Evolutionary conservation across 208 protist species (phyloP).

Genomic region (Trypanosoma cruzi): DNA sequence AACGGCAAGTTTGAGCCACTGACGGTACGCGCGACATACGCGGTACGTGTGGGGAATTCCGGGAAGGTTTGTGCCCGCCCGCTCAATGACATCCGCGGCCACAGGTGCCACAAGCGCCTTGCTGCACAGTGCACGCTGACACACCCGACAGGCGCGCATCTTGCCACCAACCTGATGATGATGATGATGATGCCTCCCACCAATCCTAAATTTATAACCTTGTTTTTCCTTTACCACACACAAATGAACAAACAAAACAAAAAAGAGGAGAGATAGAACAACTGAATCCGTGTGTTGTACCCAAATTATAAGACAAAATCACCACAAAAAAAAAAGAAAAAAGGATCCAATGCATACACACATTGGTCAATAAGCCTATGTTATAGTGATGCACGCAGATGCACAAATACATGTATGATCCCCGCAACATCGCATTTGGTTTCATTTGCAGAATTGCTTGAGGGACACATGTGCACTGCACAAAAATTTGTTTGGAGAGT

Average conservation of each 20-base stretch:
- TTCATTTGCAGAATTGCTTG: background rate
- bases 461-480: background rate
- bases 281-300: background rate
- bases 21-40: constrained; percentile 75
- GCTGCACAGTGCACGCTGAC: constrained; percentile 43
- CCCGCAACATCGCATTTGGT: background rate
- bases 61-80: constrained; percentile 74
- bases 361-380: constrained; percentile 24
- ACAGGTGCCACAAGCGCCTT: constrained; percentile 61
- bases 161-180: background rate
- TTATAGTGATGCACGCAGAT: constrained; percentile 4
- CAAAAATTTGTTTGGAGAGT: background rate
- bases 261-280: background rate
- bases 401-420: background rate
- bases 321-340: background rate
- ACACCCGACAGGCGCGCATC: constrained; percentile 1
- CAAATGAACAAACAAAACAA: constrained; percentile 3
- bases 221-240: background rate
- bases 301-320: background rate
- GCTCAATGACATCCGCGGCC: constrained; percentile 44
- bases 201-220: background rate
- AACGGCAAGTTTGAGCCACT: constrained; percentile 89
- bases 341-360: constrained; percentile 15
- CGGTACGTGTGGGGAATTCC: constrained; percentile 80
- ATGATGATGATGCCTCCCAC: constrained; percentile 3